These are phyloP conservation scores for Andrographis paniculata DNA, from an alignment of 305 asterid genomes.

Conservation along the genomic window DNA sequence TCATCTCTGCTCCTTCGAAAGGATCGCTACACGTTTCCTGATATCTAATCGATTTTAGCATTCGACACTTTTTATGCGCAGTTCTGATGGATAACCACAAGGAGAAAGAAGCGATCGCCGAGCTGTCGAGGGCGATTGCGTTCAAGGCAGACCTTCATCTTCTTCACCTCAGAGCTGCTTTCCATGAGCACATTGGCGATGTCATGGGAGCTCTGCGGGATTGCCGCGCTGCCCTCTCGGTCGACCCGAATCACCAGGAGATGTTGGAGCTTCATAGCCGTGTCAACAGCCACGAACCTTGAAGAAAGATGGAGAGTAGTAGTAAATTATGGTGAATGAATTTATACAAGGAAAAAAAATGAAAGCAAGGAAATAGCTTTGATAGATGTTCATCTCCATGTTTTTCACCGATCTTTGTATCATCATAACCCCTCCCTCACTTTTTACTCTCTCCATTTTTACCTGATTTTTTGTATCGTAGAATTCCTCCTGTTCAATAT, in stretches of 20 bases:
- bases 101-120: constrained; percentile 86
- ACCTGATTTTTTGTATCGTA: too few species aligned
- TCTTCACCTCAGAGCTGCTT: constrained; percentile 88
- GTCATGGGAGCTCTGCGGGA: constrained; percentile 77
- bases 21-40: neutral
- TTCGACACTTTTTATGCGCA: constrained; percentile 11
- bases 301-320: constrained; percentile 5
- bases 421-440: too few species aligned
- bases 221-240: constrained; percentile 94
- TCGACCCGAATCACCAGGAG: constrained; percentile 96
- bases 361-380: too few species aligned
- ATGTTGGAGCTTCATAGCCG: constrained; percentile 97
- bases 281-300: constrained; percentile 85
- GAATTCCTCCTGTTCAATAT: too few species aligned
- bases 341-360: too few species aligned
- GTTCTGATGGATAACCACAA: constrained; percentile 94
- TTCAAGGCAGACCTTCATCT: constrained; percentile 96
- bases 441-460: too few species aligned
- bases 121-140: constrained; percentile 79
- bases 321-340: neutral
- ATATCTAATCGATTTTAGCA: neutral
- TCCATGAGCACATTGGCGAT: constrained; percentile 89
- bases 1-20: neutral
- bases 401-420: too few species aligned
- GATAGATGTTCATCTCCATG: too few species aligned